Percentiles rank a stretch among this genome's conserved stretches.
Conservation (phyloP, 2,329 filamentous ascomycete genomes). For the Calonectria fujianensis region DNA sequence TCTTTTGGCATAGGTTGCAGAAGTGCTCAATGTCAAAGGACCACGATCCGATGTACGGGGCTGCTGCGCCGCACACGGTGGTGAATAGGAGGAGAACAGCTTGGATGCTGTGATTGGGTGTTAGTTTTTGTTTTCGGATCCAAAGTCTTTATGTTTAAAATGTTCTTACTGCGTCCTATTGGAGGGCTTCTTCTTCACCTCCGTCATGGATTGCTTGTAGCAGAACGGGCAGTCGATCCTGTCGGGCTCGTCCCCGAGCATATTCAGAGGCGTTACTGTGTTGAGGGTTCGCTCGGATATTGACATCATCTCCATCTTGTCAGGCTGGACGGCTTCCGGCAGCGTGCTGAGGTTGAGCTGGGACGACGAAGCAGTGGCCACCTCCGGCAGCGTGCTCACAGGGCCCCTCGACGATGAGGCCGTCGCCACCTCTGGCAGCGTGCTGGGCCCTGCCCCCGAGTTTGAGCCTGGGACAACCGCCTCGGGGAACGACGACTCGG, state of each 20-base stretch:
- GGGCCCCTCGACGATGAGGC: not conserved
- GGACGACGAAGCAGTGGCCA: not conserved
- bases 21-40: constrained; percentile 40
- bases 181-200: constrained; percentile 38
- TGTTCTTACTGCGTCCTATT: constrained; percentile 39
- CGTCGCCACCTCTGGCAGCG: constrained; percentile 6
- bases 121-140: not conserved
- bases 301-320: constrained; percentile 23
- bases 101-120: constrained; percentile 20
- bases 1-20: constrained; percentile 33
- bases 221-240: constrained; percentile 43
- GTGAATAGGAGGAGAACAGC: constrained; percentile 30
- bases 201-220: constrained; percentile 22
- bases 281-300: not conserved
- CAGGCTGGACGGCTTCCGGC: not conserved
- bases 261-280: constrained; percentile 34
- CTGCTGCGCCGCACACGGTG: constrained; percentile 32
- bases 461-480: not conserved
- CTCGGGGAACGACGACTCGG: constrained; percentile 16
- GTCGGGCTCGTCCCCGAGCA: constrained; percentile 41
- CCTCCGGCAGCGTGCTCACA: constrained; percentile 5
- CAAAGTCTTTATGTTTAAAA: no score
- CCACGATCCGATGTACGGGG: constrained; percentile 29
- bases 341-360: not conserved
- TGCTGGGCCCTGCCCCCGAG: not conserved